Evolutionary conservation across 108 stramenopile genomes (phyloP).

Genomic region (Schizochytrium sp.): DNA sequence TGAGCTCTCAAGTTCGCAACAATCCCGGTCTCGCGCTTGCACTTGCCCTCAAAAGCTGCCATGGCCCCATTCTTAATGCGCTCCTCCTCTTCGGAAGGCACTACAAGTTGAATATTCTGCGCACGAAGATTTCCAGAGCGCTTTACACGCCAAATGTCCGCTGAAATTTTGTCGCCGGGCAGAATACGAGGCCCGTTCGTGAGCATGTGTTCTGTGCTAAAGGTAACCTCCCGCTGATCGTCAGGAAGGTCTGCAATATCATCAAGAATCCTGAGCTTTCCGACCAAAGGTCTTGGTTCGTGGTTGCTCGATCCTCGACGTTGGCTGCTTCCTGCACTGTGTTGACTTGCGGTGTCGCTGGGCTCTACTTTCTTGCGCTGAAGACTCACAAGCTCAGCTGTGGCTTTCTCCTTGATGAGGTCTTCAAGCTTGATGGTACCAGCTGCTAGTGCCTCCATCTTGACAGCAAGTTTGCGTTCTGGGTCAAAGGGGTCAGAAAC

Average conservation of each 20-base stretch:
- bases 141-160: constrained; percentile 21
- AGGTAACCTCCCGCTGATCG: neutral
- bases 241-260: neutral
- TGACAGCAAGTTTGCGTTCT: neutral
- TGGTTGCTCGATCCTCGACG: neutral
- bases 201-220: constrained; percentile 3
- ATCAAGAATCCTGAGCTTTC: neutral
- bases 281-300: neutral
- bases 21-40: constrained; percentile 43
- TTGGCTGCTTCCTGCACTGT: constrained; percentile 7
- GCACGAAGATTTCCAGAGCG: neutral
- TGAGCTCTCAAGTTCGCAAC: constrained; percentile 18
- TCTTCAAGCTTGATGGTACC: constrained; percentile 53
- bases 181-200: constrained; percentile 2
- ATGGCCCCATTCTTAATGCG: neutral
- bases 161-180: neutral
- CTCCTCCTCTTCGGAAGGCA: constrained; percentile 1
- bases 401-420: constrained; percentile 23
- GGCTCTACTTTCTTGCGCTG: constrained; percentile 9
- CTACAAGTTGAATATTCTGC: constrained; percentile 37
- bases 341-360: constrained; percentile 13
- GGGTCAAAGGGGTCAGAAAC: constrained; percentile 18
- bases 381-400: neutral
- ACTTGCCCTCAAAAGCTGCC: neutral
- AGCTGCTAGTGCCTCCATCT: constrained; percentile 29